Conservation (phyloP, 1,139 yeast genomes). For the Blastobotrys persicus region DNA sequence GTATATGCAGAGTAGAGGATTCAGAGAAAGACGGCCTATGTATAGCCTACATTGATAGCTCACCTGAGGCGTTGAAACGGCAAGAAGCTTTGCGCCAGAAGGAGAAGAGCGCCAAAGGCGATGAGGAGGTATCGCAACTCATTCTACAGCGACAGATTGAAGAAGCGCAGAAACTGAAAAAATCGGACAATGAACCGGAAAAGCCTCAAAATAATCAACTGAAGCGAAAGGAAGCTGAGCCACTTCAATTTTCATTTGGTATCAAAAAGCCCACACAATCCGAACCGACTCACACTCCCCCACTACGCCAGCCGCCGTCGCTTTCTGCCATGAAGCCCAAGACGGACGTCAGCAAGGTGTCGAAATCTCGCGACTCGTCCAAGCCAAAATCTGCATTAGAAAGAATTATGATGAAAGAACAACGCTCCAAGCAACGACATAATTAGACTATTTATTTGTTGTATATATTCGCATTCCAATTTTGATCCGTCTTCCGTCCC, state of each 20-base stretch:
- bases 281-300: slow-evolving; percentile 3
- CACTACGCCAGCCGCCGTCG: slow-evolving; percentile 1
- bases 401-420: slow-evolving; percentile 26
- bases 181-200: slow-evolving; percentile 3
- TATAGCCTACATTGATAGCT: slow-evolving; percentile 55
- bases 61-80: slow-evolving; percentile 45
- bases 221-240: slow-evolving; percentile 20
- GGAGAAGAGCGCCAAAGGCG: slow-evolving; percentile 42
- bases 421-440: slow-evolving; percentile 12
- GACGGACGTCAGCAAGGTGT: slow-evolving; percentile 4
- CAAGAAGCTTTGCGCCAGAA: slow-evolving; percentile 40
- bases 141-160: slow-evolving; percentile 54
- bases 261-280: background rate
- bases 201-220: slow-evolving; percentile 14
- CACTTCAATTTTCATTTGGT: slow-evolving; percentile 13
- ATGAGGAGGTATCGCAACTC: slow-evolving; percentile 45
- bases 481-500: slow-evolving; percentile 8
- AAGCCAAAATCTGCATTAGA: slow-evolving; percentile 26
- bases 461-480: background rate
- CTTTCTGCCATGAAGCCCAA: slow-evolving; percentile 9
- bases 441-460: background rate
- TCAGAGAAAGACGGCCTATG: slow-evolving; percentile 45
- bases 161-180: slow-evolving; percentile 38
- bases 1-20: slow-evolving; percentile 55
- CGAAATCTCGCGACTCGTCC: slow-evolving; percentile 12